Evolutionary conservation across 2,329 filamentous ascomycete species (phyloP).

Genomic region (Capronia coronata): DNA sequence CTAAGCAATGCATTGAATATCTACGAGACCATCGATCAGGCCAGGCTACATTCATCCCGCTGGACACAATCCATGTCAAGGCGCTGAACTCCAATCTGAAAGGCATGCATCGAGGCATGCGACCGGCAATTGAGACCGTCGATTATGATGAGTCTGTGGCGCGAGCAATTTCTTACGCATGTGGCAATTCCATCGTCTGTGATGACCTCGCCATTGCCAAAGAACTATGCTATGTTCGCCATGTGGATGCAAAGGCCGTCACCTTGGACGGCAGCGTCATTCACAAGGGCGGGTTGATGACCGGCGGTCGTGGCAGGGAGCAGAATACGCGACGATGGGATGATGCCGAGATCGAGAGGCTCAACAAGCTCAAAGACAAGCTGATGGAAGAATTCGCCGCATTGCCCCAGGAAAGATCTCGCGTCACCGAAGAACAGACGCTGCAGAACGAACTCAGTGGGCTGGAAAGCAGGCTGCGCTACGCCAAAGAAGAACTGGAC

Average conservation of each 20-base stretch:
- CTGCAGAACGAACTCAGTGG: constrained; percentile 73
- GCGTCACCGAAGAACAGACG: constrained; percentile 69
- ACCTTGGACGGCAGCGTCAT: constrained; percentile 94
- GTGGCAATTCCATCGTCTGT: constrained; percentile 89
- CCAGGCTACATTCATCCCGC: constrained; percentile 87
- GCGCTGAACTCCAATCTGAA: constrained; percentile 85
- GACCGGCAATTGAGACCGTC: constrained; percentile 90
- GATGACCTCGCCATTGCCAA: constrained; percentile 82
- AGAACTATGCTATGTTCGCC: constrained; percentile 76
- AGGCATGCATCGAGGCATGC: constrained; percentile 72
- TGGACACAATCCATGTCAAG: constrained; percentile 96
- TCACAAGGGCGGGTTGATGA: constrained; percentile 94
- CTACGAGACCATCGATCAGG: constrained; percentile 82
- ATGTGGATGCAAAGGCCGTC: constrained; percentile 86
- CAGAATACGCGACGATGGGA: constrained; percentile 77
- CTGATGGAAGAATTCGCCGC: constrained; percentile 70
- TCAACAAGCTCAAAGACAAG: constrained; percentile 70
- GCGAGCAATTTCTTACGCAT: constrained; percentile 89
- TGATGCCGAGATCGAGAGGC: constrained; percentile 77
- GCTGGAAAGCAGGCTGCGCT: constrained; percentile 67
- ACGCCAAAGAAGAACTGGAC: constrained; percentile 67
- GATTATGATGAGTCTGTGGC: constrained; percentile 85
- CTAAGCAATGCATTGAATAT: constrained; percentile 88
- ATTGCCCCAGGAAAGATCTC: constrained; percentile 70
- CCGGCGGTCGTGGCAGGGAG: constrained; percentile 78